Percentiles rank a stretch among this genome's conserved stretches.
phyloP scores from a whole-genome alignment of 768 basidiomycete species.

The Cystofilobasidium macerans region DNA sequence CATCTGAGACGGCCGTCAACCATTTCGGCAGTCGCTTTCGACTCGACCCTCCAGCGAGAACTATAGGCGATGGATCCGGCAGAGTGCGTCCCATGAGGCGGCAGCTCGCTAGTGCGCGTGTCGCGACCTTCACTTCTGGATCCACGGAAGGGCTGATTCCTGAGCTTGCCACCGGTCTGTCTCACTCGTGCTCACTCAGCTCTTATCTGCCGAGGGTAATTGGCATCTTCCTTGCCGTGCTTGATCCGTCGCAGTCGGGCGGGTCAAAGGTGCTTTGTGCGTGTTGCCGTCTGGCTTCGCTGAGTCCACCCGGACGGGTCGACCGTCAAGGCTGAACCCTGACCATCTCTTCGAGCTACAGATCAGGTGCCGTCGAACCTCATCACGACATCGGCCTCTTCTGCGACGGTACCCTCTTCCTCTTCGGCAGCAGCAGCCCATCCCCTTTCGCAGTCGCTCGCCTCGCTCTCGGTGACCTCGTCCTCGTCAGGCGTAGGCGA shows the following conservation, averaged over 20 bases:
- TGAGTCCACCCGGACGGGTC: no score
- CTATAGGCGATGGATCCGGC: not conserved
- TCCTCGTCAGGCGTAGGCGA: not conserved
- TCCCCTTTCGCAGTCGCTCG: constrained; percentile 3
- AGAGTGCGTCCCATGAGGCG: no score
- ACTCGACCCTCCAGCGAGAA: not conserved
- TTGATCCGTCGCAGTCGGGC: constrained; percentile 54
- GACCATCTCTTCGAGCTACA: no score
- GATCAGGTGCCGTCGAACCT: constrained; percentile 33
- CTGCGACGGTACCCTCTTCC: not conserved
- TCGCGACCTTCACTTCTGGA: no score
- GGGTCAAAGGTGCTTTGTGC: constrained; percentile 83
- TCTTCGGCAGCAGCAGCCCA: not conserved
- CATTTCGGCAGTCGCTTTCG: no score
- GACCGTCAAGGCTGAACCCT: no score
- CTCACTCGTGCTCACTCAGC: constrained; percentile 22
- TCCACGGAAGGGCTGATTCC: no score
- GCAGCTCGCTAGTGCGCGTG: no score
- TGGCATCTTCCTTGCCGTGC: constrained; percentile 50
- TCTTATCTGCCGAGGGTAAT: constrained; percentile 39
- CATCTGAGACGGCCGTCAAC: no score
- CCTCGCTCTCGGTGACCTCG: not conserved
- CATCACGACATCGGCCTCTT: constrained; percentile 31
- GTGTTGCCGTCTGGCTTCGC: constrained; percentile 42
- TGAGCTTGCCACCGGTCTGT: no score